These are phyloP conservation scores for Usnea hakonensis DNA, from an alignment of 495 filamentous ascomycete genomes.

Conservation along the genomic window DNA sequence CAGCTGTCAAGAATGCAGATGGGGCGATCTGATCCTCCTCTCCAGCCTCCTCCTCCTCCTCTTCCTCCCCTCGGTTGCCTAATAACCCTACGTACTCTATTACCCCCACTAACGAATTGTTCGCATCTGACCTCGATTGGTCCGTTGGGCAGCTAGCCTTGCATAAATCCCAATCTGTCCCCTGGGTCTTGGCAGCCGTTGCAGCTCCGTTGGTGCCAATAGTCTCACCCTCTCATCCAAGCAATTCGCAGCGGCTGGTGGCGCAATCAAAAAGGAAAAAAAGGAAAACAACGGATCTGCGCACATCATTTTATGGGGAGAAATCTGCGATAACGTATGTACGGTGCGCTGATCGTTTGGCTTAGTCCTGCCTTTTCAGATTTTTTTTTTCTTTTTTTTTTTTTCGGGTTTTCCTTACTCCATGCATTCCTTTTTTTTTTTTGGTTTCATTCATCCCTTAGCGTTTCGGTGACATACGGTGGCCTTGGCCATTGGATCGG, in stretches of 20 bases:
- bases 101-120: too few relatives aligned
- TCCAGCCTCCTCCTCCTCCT: background rate
- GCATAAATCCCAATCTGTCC: background rate
- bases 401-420: too few relatives aligned
- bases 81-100: too few relatives aligned
- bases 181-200: background rate
- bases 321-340: conserved; percentile 2
- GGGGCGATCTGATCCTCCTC: background rate
- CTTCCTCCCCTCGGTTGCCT: background rate
- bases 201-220: background rate
- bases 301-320: background rate
- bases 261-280: too few relatives aligned
- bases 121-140: too few relatives aligned
- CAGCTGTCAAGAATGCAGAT: conserved; percentile 3
- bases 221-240: background rate
- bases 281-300: background rate
- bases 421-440: background rate
- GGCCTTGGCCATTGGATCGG: too few relatives aligned
- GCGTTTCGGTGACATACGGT: too few relatives aligned
- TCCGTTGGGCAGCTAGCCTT: too few relatives aligned
- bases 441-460: too few relatives aligned
- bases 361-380: too few relatives aligned
- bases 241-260: background rate
- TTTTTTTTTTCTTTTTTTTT: too few relatives aligned
- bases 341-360: background rate